These are phyloP conservation scores for Rheum nobile DNA, from an alignment of 148 eudicot species.

Conservation along the genomic window DNA sequence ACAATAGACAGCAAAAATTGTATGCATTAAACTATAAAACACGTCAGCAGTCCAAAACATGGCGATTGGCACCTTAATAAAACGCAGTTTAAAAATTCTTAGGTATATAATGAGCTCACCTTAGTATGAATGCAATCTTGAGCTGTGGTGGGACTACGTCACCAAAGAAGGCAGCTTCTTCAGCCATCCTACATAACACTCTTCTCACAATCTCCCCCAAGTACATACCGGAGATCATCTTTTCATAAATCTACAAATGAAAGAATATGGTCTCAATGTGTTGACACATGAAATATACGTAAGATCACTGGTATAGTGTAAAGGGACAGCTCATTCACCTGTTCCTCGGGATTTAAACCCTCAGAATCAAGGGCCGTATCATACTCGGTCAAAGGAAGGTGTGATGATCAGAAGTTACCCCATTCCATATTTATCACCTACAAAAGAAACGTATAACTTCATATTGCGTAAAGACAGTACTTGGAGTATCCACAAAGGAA, in stretches of 20 bases:
- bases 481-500: not conserved
- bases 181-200: constrained; percentile 68
- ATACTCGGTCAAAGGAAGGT: constrained; percentile 70
- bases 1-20: too few species aligned
- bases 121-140: constrained; percentile 49
- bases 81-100: too few species aligned
- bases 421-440: constrained; percentile 86
- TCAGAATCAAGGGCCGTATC: constrained; percentile 57
- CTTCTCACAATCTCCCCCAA: too few species aligned
- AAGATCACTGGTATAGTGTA: not conserved
- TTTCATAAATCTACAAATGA: too few species aligned
- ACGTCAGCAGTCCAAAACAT: too few species aligned
- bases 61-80: too few species aligned
- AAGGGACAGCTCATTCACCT: constrained; percentile 23
- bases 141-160: constrained; percentile 66
- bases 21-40: too few species aligned
- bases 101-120: constrained; percentile 20
- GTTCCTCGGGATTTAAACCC: constrained; percentile 84
- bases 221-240: too few species aligned
- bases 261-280: not conserved
- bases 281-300: not conserved
- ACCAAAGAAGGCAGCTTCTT: constrained; percentile 78
- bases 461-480: not conserved
- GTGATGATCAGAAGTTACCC: constrained; percentile 66
- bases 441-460: not conserved